Conservation (phyloP, 345 rosid species). For the Mercurialis annua region DNA sequence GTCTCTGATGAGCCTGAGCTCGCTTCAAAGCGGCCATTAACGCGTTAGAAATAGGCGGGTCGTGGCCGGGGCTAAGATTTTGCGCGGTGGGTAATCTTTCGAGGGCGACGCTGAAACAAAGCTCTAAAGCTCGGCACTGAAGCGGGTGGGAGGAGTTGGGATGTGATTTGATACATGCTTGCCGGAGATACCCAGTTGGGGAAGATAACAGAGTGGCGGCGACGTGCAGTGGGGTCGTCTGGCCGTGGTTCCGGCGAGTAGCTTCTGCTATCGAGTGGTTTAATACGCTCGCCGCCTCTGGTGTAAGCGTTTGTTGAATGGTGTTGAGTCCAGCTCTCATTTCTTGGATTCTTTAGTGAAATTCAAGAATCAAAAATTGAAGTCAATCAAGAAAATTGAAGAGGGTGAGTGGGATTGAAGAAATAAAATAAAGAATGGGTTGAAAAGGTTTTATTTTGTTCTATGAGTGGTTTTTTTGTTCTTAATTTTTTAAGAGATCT, state of each 20-base stretch:
- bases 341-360: constrained; percentile 14
- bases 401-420: neutral
- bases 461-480: neutral
- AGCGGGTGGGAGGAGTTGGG: constrained; percentile 97
- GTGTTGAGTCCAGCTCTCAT: constrained; percentile 97
- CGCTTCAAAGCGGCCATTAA: constrained; percentile 95
- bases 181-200: constrained; percentile 85
- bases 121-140: constrained; percentile 99
- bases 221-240: constrained; percentile 94
- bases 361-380: neutral
- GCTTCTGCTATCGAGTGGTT: constrained; percentile 93
- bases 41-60: constrained; percentile 94
- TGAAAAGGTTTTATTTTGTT: neutral
- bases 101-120: constrained; percentile 97
- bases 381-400: neutral
- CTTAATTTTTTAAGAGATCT: constrained; percentile 2
- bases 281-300: constrained; percentile 88
- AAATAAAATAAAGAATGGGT: neutral
- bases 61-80: constrained; percentile 40
- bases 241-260: constrained; percentile 82
- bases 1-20: constrained; percentile 97
- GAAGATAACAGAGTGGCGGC: constrained; percentile 84
- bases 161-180: constrained; percentile 96
- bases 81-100: constrained; percentile 80
- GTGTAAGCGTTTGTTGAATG: constrained; percentile 95